Conservation (phyloP, 2,329 filamentous ascomycete genomes). For the Cordyceps javanica region DNA sequence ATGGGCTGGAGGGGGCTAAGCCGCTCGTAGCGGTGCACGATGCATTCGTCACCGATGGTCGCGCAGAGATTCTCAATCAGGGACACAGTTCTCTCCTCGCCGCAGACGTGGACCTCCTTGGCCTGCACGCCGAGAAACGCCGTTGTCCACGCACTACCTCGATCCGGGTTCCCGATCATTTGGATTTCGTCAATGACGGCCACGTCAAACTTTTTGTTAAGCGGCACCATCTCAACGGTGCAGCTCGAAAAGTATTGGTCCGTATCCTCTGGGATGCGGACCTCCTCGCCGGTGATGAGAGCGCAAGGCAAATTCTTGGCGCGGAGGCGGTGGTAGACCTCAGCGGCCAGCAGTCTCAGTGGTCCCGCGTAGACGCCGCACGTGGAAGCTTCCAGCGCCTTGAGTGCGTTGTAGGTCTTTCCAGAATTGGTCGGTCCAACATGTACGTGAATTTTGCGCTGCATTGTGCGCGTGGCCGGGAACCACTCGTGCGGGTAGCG, state of each 20-base stretch:
- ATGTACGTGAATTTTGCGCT: constrained; percentile 82
- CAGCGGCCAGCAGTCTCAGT: constrained; percentile 80
- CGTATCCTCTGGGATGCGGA: constrained; percentile 57
- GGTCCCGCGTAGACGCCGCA: constrained; percentile 87
- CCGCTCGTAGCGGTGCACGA: constrained; percentile 77
- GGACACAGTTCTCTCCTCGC: constrained; percentile 75
- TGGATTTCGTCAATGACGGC: constrained; percentile 98
- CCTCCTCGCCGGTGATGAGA: constrained; percentile 86
- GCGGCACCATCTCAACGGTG: constrained; percentile 81
- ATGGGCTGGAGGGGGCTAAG: constrained; percentile 71
- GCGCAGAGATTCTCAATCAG: constrained; percentile 73
- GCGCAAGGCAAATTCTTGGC: constrained; percentile 72
- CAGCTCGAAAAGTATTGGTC: constrained; percentile 67
- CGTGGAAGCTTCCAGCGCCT: constrained; percentile 70
- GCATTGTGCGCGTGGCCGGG: constrained; percentile 71
- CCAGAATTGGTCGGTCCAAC: constrained; percentile 97
- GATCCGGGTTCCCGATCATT: constrained; percentile 76
- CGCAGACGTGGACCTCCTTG: constrained; percentile 87
- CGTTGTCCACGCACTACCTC: constrained; percentile 93
- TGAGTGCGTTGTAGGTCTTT: constrained; percentile 91
- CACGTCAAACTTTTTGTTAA: constrained; percentile 63
- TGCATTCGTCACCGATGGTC: constrained; percentile 72
- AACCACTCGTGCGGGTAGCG: constrained; percentile 93
- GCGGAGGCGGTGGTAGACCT: constrained; percentile 83
- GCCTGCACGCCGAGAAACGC: constrained; percentile 83